Conservation (phyloP, 1,284 basidiomycete species). For the Rhodotorula sp. region DNA sequence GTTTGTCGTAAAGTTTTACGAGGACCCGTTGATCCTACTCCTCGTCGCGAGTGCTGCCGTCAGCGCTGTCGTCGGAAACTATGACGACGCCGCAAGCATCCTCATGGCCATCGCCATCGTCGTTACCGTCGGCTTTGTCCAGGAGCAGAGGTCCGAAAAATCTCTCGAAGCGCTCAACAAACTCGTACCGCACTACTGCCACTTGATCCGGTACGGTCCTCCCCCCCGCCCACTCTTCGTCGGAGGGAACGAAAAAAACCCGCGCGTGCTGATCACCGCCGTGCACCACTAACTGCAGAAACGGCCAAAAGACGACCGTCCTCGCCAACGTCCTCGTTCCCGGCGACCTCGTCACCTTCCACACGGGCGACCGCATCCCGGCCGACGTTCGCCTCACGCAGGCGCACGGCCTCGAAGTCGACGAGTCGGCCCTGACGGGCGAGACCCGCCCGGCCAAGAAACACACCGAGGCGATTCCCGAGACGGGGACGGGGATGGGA, state of each 20-base stretch:
- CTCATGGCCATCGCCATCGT: slow-evolving; percentile 91
- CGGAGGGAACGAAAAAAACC: too few relatives aligned
- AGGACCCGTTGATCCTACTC: slow-evolving; percentile 85
- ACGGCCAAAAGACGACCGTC: slow-evolving; percentile 69
- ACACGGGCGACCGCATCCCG: slow-evolving; percentile 84
- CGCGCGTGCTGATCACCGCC: not conserved
- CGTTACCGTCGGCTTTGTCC: slow-evolving; percentile 90
- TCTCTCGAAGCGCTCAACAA: slow-evolving; percentile 92
- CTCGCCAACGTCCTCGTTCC: slow-evolving; percentile 94
- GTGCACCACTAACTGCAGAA: slow-evolving; percentile 52
- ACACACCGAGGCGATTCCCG: slow-evolving; percentile 58
- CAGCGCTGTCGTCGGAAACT: slow-evolving; percentile 85
- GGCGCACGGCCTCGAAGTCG: slow-evolving; percentile 82
- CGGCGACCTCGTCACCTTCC: slow-evolving; percentile 85
- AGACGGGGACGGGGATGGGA: slow-evolving; percentile 52
- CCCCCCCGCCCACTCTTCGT: slow-evolving; percentile 1
- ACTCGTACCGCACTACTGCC: slow-evolving; percentile 92
- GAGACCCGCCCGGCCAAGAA: slow-evolving; percentile 83
- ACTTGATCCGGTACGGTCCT: slow-evolving; percentile 68
- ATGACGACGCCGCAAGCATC: slow-evolving; percentile 91
- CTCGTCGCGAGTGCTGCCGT: slow-evolving; percentile 82
- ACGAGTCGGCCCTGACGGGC: slow-evolving; percentile 92
- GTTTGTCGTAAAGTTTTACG: slow-evolving; percentile 89
- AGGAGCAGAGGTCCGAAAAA: slow-evolving; percentile 92
- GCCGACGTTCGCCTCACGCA: slow-evolving; percentile 82